Conservation (phyloP, 371 early-diverging fungal genomes). For the Apophysomyces sp. region DNA sequence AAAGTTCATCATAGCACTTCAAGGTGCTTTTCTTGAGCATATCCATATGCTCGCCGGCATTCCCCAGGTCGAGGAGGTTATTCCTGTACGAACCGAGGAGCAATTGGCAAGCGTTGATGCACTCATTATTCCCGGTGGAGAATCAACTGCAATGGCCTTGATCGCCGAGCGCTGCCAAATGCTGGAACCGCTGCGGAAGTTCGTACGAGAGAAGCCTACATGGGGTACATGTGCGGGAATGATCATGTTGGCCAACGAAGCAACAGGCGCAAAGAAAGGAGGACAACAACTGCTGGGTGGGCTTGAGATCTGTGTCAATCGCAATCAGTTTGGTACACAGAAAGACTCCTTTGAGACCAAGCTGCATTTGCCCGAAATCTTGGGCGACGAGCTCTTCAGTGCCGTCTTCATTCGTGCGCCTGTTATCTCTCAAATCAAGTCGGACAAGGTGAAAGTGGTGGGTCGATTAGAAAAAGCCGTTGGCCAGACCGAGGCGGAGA, state of each 20-base stretch:
- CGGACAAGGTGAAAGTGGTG: conserved; percentile 69
- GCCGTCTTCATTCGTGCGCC: conserved; percentile 97
- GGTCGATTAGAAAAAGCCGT: conserved; percentile 50
- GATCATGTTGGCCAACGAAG: conserved; percentile 85
- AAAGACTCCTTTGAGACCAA: conserved; percentile 81
- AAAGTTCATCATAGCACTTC: conserved; percentile 63
- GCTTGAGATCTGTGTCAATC: conserved; percentile 78
- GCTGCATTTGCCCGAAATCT: conserved; percentile 64
- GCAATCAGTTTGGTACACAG: conserved; percentile 95
- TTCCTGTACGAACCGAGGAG: conserved; percentile 70
- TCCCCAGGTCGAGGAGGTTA: conserved; percentile 58
- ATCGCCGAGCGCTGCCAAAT: conserved; percentile 84
- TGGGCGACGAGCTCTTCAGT: conserved; percentile 57
- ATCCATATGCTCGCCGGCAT: conserved; percentile 70
- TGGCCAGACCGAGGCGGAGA: conserved; percentile 52
- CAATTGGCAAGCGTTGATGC: conserved; percentile 76
- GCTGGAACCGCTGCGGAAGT: conserved; percentile 73
- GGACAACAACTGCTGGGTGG: conserved; percentile 87
- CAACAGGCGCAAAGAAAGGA: conserved; percentile 74
- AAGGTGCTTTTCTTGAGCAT: conserved; percentile 94
- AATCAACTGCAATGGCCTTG: conserved; percentile 90
- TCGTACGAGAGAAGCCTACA: conserved; percentile 74
- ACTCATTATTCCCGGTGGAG: conserved; percentile 94
- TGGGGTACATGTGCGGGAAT: conserved; percentile 98
- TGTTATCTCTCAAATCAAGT: conserved; percentile 71